Conservation (phyloP, 129 eudicot genomes). For the Pittosporum tobira region DNA sequence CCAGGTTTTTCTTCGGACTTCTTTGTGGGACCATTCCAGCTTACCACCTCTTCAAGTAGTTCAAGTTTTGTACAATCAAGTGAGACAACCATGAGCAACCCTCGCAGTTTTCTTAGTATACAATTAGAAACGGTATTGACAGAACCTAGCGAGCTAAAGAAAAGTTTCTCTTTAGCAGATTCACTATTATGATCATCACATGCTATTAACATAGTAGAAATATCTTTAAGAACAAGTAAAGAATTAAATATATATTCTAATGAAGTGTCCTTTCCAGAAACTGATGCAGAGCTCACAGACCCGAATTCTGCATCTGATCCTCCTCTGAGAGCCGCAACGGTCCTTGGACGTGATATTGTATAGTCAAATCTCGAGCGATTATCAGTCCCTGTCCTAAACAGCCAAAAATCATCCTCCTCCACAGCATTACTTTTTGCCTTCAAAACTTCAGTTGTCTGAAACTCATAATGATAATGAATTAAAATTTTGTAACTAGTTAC, state of each 20-base stretch:
- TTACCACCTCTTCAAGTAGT: constrained; percentile 63
- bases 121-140: constrained; percentile 52
- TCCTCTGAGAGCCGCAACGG: constrained; percentile 16
- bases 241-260: constrained; percentile 27
- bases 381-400: constrained; percentile 15
- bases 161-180: constrained; percentile 35
- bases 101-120: constrained; percentile 60
- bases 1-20: constrained; percentile 43
- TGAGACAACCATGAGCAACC: constrained; percentile 78
- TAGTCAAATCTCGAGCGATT: constrained; percentile 17
- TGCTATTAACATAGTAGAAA: constrained; percentile 34
- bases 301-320: constrained; percentile 28
- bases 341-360: constrained; percentile 19
- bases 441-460: constrained; percentile 61
- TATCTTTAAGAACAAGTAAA: constrained; percentile 55
- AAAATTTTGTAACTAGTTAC: too few species aligned
- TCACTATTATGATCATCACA: constrained; percentile 29
- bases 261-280: constrained; percentile 23
- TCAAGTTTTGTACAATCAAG: constrained; percentile 82
- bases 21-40: constrained; percentile 24
- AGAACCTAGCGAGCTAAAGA: constrained; percentile 70
- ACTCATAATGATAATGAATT: constrained; percentile 23
- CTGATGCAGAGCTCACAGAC: constrained; percentile 16
- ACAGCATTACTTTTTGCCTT: constrained; percentile 27
- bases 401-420: constrained; percentile 42